Conservation (phyloP, 371 early-diverging fungal genomes). For the Mortierella polycephala region DNA sequence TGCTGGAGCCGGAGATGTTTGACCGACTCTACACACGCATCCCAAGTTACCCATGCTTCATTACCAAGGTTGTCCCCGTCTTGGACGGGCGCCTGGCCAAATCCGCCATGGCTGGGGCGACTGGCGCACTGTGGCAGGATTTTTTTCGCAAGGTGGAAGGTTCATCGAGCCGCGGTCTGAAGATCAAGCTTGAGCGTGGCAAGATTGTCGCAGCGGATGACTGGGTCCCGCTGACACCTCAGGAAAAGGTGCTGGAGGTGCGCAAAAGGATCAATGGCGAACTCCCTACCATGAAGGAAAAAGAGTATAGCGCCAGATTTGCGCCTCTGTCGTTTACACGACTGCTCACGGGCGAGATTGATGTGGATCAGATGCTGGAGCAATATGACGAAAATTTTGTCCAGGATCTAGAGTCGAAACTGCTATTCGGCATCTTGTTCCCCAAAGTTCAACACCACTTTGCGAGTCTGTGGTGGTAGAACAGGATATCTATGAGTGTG, state of each 20-base stretch:
- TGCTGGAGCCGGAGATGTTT: not conserved
- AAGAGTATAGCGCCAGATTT: not conserved
- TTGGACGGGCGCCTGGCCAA: slow-evolving; percentile 7
- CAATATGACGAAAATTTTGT: not conserved
- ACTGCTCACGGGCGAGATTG: slow-evolving; percentile 2
- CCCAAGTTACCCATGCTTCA: not conserved
- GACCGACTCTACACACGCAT: slow-evolving; percentile 7
- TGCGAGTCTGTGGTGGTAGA: not conserved
- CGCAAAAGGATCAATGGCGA: not conserved
- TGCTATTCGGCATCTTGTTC: slow-evolving; percentile 1
- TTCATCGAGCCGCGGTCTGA: not conserved
- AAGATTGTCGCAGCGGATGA: slow-evolving; percentile 2
- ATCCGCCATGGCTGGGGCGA: not conserved
- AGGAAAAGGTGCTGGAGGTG: not conserved
- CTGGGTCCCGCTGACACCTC: not conserved
- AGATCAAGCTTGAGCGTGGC: slow-evolving; percentile 9
- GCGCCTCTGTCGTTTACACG: slow-evolving; percentile 2
- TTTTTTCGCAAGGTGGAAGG: slow-evolving; percentile 13
- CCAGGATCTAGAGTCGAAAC: not conserved
- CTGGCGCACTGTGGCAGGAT: not conserved
- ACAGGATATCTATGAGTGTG: not conserved
- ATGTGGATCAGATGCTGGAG: not conserved
- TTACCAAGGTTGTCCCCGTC: slow-evolving; percentile 5
- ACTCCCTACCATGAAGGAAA: not conserved
- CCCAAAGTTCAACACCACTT: slow-evolving; percentile 6